phyloP scores from a whole-genome alignment of 2,329 filamentous ascomycete genomes.

The Venturiaceae sp. region DNA sequence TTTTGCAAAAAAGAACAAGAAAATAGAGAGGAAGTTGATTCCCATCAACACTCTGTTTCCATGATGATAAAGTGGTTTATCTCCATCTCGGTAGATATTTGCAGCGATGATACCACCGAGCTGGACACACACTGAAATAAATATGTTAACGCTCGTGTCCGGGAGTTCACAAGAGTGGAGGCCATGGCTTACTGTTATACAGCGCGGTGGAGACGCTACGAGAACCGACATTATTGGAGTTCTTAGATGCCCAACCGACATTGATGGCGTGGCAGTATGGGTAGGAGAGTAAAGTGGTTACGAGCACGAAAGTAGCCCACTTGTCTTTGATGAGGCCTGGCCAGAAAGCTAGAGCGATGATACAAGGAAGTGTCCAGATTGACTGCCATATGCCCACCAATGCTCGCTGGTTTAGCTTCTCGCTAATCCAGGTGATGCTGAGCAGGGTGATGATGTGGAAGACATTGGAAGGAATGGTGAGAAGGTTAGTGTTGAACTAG shows the following conservation, averaged over 20 bases:
- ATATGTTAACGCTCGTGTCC: neutral
- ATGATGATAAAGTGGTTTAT: conserved; percentile 14
- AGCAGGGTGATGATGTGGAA: conserved; percentile 13
- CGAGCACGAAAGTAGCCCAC: conserved; percentile 43
- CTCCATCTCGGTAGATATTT: conserved; percentile 19
- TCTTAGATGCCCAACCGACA: conserved; percentile 32
- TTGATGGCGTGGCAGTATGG: conserved; percentile 40
- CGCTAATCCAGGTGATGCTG: conserved; percentile 33
- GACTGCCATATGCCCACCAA: conserved; percentile 40
- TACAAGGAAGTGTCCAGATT: conserved; percentile 51
- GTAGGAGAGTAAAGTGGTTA: conserved; percentile 41
- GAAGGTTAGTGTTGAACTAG: conserved; percentile 13
- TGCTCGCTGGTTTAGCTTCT: conserved; percentile 35
- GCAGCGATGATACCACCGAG: conserved; percentile 15
- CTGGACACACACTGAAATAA: conserved; percentile 16
- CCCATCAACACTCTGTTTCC: conserved; percentile 20
- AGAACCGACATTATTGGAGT: conserved; percentile 12
- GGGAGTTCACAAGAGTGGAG: neutral
- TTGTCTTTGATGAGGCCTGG: conserved; percentile 29
- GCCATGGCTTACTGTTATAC: conserved; percentile 15
- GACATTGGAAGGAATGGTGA: conserved; percentile 12
- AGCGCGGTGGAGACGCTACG: conserved; percentile 13
- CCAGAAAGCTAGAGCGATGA: conserved; percentile 42
- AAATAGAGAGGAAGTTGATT: conserved; percentile 18
- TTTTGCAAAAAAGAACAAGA: conserved; percentile 24